Evolutionary conservation across 129 eudicot species (phyloP), one percentile per base, ranked within the genome.

Genomic region (Artemisia tridentata): DNA sequence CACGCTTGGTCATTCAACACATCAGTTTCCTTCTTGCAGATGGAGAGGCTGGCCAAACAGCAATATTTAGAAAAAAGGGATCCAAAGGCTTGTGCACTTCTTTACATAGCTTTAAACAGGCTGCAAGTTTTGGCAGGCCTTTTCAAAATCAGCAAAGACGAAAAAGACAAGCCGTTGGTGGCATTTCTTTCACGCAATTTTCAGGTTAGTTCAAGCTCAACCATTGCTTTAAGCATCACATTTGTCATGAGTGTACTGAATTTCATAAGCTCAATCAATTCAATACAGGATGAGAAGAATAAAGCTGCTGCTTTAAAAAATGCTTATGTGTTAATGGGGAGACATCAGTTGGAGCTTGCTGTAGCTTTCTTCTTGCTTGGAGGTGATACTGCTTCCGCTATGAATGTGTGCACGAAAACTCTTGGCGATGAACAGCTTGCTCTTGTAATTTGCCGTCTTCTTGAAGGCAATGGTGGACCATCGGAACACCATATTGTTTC

Each of bases 351-450:
- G 56, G 99, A 95, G 85, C 95, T 95, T 64, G 97, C 99, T 57
- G 79, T 84, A 74, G 99, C 96, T 67, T 95, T 95, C 83, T 95
- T 95, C 75, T 77, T 95, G 81, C 99, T 95, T 63, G 99, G 99
- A 57, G 99, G 99, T n/a, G 99, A 95, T 86, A 60, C 83, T 34
- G 63, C 88, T 43, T 90, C 99, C 66, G 97, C 99, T 63, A 79
- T 95, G 14, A 85, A 83, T 75, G 91, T 95, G 9, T 95, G 99
- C 81, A 91, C 97, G 20, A 95, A 95, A 82, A 95, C 77, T 68
- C 88, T 90, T 47, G 91, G 91, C 50, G 99, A 95, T 86, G 97
- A 84, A 75, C 99, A 95, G 79, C 97, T 95, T 75, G 99, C 97
- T 68, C 91, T 95, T 84, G 97, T 95, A 60, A 86, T 95, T 64